Conservation (phyloP, 371 early-diverging fungal genomes). For the Batkoa obscura region DNA sequence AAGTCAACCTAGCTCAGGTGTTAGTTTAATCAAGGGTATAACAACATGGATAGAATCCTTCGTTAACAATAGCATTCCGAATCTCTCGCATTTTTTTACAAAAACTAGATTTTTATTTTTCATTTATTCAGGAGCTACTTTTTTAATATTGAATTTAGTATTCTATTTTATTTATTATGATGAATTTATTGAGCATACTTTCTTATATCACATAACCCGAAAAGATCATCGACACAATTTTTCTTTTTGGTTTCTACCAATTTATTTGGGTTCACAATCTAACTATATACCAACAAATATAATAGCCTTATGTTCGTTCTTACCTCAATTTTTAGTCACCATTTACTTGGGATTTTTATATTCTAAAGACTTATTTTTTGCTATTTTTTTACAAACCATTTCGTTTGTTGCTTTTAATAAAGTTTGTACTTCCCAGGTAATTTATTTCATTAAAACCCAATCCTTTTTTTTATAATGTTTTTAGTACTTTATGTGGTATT, state of each 20-base stretch:
- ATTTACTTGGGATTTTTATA: constrained; percentile 37
- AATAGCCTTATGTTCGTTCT: constrained; percentile 34
- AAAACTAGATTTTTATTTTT: background rate
- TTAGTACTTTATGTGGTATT: constrained; percentile 98
- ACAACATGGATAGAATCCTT: background rate
- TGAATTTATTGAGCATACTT: constrained; percentile 78
- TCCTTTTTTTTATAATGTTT: constrained; percentile 3
- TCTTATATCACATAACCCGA: constrained; percentile 82
- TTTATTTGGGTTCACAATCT: constrained; percentile 49
- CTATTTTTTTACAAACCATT: constrained; percentile 82
- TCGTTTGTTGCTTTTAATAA: constrained; percentile 91
- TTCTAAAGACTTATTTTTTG: constrained; percentile 66
- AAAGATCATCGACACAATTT: constrained; percentile 98
- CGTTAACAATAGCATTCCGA: background rate
- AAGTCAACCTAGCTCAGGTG: too few species aligned
- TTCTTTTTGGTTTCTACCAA: constrained; percentile 82
- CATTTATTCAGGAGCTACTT: background rate
- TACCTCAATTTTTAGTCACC: constrained; percentile 53
- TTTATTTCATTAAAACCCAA: background rate
- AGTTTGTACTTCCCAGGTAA: constrained; percentile 92
- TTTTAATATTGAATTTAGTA: background rate
- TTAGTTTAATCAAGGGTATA: too few species aligned
- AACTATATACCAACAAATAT: background rate
- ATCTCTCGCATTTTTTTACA: background rate
- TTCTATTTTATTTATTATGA: constrained; percentile 30